Conservation (phyloP, 371 early-diverging fungal genomes). For the Saksenaea oblongispora region DNA sequence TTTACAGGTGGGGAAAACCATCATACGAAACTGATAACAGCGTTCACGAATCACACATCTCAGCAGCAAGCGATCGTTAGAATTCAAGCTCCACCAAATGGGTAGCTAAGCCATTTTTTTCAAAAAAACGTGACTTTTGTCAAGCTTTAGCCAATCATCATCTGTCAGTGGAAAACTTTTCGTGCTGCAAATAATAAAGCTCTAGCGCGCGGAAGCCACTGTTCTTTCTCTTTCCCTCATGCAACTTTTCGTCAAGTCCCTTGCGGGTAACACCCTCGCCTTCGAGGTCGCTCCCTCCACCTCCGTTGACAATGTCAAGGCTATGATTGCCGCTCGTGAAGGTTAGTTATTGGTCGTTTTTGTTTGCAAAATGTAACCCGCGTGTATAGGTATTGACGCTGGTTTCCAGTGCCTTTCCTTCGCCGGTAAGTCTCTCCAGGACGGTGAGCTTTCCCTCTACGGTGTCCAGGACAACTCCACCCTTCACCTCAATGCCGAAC, state of each 20-base stretch:
- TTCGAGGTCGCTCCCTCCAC: conserved; percentile 76
- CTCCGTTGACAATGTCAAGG: conserved; percentile 86
- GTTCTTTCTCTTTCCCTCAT: conserved; percentile 45
- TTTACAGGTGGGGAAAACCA: no score
- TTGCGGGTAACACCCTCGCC: conserved; percentile 88
- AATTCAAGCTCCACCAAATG: no score
- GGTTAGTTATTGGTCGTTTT: conserved; percentile 38
- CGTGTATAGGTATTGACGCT: conserved; percentile 76
- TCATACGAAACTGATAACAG: no score
- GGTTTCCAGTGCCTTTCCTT: conserved; percentile 93
- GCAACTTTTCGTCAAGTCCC: conserved; percentile 91
- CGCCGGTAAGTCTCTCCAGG: conserved; percentile 91
- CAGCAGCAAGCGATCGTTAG: no score
- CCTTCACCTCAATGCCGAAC: conserved; percentile 78
- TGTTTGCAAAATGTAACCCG: not conserved
- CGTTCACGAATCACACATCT: no score
- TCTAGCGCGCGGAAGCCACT: not conserved
- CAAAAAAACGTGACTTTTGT: not conserved
- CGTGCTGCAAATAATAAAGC: conserved; percentile 5
- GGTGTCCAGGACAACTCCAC: conserved; percentile 93
- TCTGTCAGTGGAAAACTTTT: not conserved
- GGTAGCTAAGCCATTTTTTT: not conserved
- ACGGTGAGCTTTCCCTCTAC: conserved; percentile 74
- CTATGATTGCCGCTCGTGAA: conserved; percentile 92
- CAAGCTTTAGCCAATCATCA: not conserved